Conservation (phyloP, 768 basidiomycete species). For the Fomitopsis serialis region DNA sequence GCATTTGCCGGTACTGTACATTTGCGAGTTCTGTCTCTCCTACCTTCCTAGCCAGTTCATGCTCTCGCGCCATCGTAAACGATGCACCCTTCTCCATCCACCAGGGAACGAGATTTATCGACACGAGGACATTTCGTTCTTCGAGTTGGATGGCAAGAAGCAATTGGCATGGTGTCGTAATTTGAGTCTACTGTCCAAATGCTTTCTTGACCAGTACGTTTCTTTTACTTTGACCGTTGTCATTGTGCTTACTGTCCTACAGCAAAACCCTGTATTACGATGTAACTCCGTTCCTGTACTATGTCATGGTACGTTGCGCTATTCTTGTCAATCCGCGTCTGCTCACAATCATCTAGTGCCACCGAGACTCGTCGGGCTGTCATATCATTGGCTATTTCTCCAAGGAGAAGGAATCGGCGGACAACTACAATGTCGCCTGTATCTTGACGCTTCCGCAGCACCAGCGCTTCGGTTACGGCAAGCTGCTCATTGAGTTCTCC, state of each 20-base stretch:
- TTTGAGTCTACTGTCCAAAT: slow-evolving; percentile 92
- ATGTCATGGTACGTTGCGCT: slow-evolving; percentile 77
- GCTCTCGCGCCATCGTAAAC: slow-evolving; percentile 84
- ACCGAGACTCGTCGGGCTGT: slow-evolving; percentile 84
- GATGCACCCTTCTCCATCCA: slow-evolving; percentile 89
- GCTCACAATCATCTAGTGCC: slow-evolving; percentile 41
- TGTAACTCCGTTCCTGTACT: slow-evolving; percentile 99
- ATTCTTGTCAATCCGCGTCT: background rate
- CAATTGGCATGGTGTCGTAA: slow-evolving; percentile 97
- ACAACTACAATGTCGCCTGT: slow-evolving; percentile 98
- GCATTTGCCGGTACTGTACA: slow-evolving; percentile 89
- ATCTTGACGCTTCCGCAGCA: slow-evolving; percentile 98
- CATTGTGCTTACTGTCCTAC: slow-evolving; percentile 19
- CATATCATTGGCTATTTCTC: slow-evolving; percentile 98
- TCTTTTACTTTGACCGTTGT: slow-evolving; percentile 2
- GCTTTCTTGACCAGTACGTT: slow-evolving; percentile 95
- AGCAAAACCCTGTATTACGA: slow-evolving; percentile 99
- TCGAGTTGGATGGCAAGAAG: slow-evolving; percentile 95
- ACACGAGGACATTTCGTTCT: slow-evolving; percentile 94
- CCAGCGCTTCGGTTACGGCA: slow-evolving; percentile 94
- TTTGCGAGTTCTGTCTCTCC: slow-evolving; percentile 97
- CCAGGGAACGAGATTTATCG: slow-evolving; percentile 99
- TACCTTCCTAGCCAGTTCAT: slow-evolving; percentile 90
- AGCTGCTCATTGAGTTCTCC: slow-evolving; percentile 94
- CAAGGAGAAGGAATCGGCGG: slow-evolving; percentile 97